A percentile compares a stretch with the other conserved stretches of the same genome.
Conservation (phyloP, 305 asterid species). For the Fraxinus greggii region DNA sequence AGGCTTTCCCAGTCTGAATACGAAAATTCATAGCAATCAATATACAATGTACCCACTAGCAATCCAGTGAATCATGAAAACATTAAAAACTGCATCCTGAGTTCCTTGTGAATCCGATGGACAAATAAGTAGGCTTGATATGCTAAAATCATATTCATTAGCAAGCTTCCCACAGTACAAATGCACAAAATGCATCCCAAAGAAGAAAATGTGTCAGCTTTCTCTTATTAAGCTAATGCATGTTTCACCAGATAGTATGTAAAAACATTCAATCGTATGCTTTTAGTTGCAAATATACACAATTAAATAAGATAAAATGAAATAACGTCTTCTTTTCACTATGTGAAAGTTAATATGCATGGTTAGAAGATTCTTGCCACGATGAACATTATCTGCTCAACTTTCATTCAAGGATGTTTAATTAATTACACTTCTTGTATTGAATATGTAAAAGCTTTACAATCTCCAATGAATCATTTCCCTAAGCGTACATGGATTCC, state of each 20-base stretch:
- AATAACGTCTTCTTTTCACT: background rate
- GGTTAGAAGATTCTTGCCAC: background rate
- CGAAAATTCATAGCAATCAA: background rate
- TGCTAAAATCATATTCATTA: background rate
- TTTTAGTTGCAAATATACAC: background rate
- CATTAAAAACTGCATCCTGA: background rate
- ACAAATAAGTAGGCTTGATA: background rate
- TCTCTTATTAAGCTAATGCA: background rate
- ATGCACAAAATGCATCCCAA: background rate
- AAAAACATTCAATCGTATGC: background rate
- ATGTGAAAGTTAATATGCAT: background rate
- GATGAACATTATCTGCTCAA: background rate
- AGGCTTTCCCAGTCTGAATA: conserved; percentile 69
- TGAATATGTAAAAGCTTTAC: background rate
- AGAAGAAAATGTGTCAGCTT: background rate
- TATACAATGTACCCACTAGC: background rate
- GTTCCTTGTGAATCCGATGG: background rate
- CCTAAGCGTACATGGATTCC: background rate
- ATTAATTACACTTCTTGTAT: background rate
- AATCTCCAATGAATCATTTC: background rate
- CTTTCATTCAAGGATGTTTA: background rate
- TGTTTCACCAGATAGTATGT: background rate
- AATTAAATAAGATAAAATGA: background rate
- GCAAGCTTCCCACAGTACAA: background rate
- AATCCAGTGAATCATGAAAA: background rate